Conservation (phyloP, 352 stramenopile genomes). For the Pythium sukuiense region DNA sequence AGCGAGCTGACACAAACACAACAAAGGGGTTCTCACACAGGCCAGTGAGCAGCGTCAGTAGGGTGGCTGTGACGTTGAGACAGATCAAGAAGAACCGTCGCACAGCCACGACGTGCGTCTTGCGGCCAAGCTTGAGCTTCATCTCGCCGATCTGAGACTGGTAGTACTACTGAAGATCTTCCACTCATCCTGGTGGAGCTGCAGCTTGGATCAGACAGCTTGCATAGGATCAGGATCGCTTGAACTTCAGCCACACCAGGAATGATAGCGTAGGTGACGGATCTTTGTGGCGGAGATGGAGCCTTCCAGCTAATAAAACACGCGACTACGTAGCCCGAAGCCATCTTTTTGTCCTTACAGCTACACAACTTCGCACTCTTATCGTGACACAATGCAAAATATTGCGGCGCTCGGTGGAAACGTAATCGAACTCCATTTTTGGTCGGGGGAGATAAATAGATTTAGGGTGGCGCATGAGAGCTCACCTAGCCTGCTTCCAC, state of each 20-base stretch:
- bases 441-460: not conserved
- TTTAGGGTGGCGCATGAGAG: not conserved
- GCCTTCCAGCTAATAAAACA: too few relatives aligned
- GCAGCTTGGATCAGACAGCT: not conserved
- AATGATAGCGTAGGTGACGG: not conserved
- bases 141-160: not conserved
- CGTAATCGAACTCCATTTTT: not conserved
- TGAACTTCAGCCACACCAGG: not conserved
- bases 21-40: constrained; percentile 29
- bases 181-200: not conserved
- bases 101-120: constrained; percentile 5
- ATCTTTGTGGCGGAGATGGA: too few relatives aligned
- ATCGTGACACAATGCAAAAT: not conserved
- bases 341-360: too few relatives aligned
- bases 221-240: not conserved
- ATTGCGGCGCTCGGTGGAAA: not conserved
- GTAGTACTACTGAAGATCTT: too few relatives aligned
- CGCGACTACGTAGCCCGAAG: too few relatives aligned
- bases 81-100: constrained; percentile 16
- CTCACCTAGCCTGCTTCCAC: not conserved
- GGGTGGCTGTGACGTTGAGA: constrained; percentile 22
- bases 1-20: constrained; percentile 21
- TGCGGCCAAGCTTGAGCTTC: constrained; percentile 8
- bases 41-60: constrained; percentile 25
- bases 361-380: not conserved